Percentiles rank a stretch among this genome's conserved stretches.
Conservation (phyloP, 495 filamentous ascomycete genomes). For the Aspergillus heteromorphus region DNA sequence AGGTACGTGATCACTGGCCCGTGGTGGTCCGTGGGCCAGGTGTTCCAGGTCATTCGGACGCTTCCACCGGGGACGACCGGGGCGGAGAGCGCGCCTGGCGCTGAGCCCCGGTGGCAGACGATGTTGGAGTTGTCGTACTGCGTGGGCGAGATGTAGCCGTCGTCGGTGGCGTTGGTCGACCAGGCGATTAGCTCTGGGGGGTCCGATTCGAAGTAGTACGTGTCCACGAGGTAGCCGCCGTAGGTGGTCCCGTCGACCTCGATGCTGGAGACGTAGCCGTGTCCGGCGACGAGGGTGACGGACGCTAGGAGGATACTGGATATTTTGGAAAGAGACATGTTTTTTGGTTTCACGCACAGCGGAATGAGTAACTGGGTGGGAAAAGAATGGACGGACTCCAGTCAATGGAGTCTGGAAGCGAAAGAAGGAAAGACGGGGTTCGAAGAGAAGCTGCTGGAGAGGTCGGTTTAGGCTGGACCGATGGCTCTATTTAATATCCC, state of each 20-base stretch:
- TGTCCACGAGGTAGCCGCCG: slow-evolving; percentile 21
- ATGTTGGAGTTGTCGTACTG: slow-evolving; percentile 52
- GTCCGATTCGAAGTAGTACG: slow-evolving; percentile 28
- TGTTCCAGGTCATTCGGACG: slow-evolving; percentile 57
- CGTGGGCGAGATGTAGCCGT: slow-evolving; percentile 51
- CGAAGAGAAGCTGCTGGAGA: neutral
- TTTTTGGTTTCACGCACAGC: neutral
- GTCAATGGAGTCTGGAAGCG: slow-evolving; percentile 8
- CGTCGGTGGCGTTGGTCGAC: slow-evolving; percentile 50
- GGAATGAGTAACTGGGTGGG: neutral
- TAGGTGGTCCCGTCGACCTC: slow-evolving; percentile 13
- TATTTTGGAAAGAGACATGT: slow-evolving; percentile 11
- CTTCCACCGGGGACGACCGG: slow-evolving; percentile 47
- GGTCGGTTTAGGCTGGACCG: neutral
- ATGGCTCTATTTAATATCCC: neutral
- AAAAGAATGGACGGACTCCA: slow-evolving; percentile 1
- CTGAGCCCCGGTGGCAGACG: slow-evolving; percentile 59
- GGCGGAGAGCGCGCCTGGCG: slow-evolving; percentile 46
- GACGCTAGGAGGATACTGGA: slow-evolving; percentile 6
- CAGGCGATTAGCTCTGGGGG: slow-evolving; percentile 52
- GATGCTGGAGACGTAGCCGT: slow-evolving; percentile 13
- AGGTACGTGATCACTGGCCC: slow-evolving; percentile 73
- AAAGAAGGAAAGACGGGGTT: neutral
- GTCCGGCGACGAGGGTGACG: slow-evolving; percentile 3
- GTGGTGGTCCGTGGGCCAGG: slow-evolving; percentile 62